A percentile compares a stretch with the other conserved stretches of the same genome.
These are phyloP conservation scores for Phytopythium oedochilum DNA, from an alignment of 352 stramenopile genomes.

Conservation along the genomic window DNA sequence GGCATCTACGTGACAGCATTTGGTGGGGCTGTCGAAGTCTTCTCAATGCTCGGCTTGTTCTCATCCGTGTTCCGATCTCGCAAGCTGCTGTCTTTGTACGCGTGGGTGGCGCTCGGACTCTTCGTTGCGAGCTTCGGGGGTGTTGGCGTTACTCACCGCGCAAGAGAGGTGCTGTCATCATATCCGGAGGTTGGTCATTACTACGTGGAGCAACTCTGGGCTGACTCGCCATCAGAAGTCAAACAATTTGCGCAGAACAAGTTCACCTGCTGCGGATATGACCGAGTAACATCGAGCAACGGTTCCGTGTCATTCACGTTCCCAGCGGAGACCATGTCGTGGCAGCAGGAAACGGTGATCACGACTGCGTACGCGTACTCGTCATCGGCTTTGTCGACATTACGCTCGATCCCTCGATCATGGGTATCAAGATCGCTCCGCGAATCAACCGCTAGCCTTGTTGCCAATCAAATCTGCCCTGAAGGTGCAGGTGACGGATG, in stretches of 20 bases:
- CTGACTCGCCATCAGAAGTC: conserved; percentile 17
- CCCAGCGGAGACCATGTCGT: conserved; percentile 22
- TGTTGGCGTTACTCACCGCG: conserved; percentile 37
- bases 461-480: conserved; percentile 13
- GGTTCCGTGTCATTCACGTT: conserved; percentile 29
- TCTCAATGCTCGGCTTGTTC: conserved; percentile 24
- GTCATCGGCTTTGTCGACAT: not conserved
- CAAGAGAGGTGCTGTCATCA: conserved; percentile 4
- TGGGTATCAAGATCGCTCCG: conserved; percentile 6
- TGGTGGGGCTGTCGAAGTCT: conserved; percentile 30
- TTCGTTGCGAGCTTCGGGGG: conserved; percentile 37
- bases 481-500: conserved; percentile 4
- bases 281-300: conserved; percentile 19
- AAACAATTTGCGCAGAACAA: conserved; percentile 50
- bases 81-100: conserved; percentile 25
- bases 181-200: conserved; percentile 1
- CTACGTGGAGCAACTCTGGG: conserved; percentile 21
- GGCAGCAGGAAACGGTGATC: conserved; percentile 17
- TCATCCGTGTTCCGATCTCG: conserved; percentile 19
- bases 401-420: not conserved
- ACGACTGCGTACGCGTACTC: conserved; percentile 17
- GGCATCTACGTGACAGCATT: conserved; percentile 40
- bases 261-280: conserved; percentile 43
- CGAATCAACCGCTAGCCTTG: conserved; percentile 1
- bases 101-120: conserved; percentile 22